A percentile compares a stretch with the other conserved stretches of the same genome.
Evolutionary conservation across 2,329 filamentous ascomycete genomes (phyloP).

Genomic region (Hypoxylon sp.): DNA sequence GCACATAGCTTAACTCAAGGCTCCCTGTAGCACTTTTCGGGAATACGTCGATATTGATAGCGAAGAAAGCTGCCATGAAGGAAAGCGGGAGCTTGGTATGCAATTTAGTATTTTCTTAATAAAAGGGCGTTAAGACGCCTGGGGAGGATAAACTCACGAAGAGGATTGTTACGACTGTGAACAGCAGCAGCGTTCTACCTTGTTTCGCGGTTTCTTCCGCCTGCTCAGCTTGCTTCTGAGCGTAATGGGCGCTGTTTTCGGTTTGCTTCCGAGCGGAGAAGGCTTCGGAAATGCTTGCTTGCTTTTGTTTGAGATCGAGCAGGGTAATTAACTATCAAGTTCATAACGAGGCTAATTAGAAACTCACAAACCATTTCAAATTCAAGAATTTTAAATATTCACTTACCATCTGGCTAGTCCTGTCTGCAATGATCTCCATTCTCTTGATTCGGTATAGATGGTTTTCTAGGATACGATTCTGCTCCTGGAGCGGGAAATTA

Average conservation of each 20-base stretch:
- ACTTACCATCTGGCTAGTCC: constrained; percentile 4
- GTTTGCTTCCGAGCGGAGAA: constrained; percentile 1
- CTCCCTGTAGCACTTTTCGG: constrained; percentile 1
- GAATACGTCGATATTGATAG: constrained; percentile 11
- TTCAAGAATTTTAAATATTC: background rate
- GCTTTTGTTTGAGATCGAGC: constrained; percentile 5
- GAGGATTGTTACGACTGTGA: constrained; percentile 7
- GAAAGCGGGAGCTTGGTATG: constrained; percentile 7
- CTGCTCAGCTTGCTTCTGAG: constrained; percentile 2
- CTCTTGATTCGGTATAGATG: constrained; percentile 7
- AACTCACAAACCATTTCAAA: background rate
- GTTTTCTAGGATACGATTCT: background rate
- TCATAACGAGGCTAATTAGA: background rate
- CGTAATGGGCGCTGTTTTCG: constrained; percentile 2
- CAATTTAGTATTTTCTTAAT: background rate
- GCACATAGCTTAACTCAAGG: constrained; percentile 4
- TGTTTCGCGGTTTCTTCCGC: constrained; percentile 4
- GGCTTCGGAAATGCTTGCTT: constrained; percentile 8
- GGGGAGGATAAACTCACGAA: background rate
- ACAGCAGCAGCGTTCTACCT: constrained; percentile 4
- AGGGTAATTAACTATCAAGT: constrained; percentile 1
- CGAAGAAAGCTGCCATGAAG: constrained; percentile 15
- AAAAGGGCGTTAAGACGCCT: background rate
- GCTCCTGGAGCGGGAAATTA: background rate
- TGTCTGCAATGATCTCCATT: constrained; percentile 10